These are phyloP conservation scores for Apocynum venetum DNA, from an alignment of 257 asterid genomes.

Conservation along the genomic window DNA sequence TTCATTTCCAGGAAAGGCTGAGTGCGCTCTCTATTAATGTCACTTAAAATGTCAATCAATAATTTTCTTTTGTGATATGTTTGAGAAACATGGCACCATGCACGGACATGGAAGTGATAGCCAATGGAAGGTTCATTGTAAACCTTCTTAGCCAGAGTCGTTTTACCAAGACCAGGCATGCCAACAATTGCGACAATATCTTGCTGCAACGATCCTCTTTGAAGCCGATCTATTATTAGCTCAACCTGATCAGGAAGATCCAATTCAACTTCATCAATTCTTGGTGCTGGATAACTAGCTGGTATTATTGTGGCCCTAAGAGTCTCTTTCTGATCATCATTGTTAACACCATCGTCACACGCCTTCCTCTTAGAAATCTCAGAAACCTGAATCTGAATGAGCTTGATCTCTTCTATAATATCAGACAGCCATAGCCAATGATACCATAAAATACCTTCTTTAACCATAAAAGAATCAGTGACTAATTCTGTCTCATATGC, in stretches of 20 bases:
- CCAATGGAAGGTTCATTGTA: not conserved
- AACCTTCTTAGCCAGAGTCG: slow-evolving; percentile 10
- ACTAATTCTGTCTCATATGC: not conserved
- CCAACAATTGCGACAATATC: slow-evolving; percentile 3
- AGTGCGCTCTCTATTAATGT: not conserved
- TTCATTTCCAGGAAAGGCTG: not conserved
- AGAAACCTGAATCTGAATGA: not conserved
- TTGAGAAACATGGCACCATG: slow-evolving; percentile 17
- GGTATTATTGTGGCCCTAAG: no score
- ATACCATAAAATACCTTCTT: not conserved
- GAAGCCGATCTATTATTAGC: not conserved
- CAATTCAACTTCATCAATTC: not conserved
- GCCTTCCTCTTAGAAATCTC: not conserved
- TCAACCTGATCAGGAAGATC: not conserved
- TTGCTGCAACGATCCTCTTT: not conserved
- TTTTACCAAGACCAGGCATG: slow-evolving; percentile 16
- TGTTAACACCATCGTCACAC: not conserved
- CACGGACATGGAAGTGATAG: slow-evolving; percentile 9
- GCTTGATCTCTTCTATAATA: slow-evolving; percentile 1
- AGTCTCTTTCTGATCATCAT: not conserved
- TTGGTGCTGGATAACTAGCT: no score
- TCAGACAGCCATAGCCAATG: slow-evolving; percentile 8
- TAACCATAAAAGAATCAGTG: slow-evolving; percentile 7
- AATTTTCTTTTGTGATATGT: not conserved
- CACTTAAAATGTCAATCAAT: slow-evolving; percentile 9